Percentiles rank a stretch among this genome's conserved stretches.
Conservation (phyloP, 306 rosid genomes). For the Trifolium repens region DNA sequence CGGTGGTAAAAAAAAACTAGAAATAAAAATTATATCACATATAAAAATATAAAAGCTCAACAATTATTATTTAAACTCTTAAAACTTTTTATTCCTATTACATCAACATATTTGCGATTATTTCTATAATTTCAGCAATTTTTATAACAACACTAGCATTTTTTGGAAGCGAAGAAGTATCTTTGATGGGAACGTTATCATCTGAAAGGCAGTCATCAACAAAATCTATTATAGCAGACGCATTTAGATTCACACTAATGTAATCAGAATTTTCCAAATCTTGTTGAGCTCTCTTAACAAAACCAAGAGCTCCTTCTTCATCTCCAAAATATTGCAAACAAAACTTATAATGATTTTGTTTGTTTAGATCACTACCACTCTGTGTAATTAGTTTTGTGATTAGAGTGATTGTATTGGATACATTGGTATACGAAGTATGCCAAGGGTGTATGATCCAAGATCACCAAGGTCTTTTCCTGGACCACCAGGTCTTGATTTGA, state of each 20-base stretch:
- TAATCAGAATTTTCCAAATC: neutral
- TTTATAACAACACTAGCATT: neutral
- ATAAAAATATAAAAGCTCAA: no score
- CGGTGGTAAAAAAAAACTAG: no score
- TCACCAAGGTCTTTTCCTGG: neutral
- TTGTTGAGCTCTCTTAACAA: neutral
- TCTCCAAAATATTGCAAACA: neutral
- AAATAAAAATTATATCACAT: no score
- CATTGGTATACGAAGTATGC: neutral
- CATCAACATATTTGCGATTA: neutral
- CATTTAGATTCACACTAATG: neutral
- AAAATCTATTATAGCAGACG: rapidly evolving
- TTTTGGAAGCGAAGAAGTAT: neutral
- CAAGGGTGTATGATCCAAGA: neutral
- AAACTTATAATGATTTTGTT: neutral
- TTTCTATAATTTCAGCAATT: neutral
- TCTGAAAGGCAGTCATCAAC: neutral
- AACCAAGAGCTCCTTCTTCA: neutral
- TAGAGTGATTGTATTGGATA: neutral
- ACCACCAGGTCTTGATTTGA: neutral
- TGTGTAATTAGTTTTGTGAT: neutral
- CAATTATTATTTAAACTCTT: no score
- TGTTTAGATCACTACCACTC: neutral
- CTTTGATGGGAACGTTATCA: neutral
- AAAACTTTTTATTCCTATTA: no score